A percentile compares a stretch with the other conserved stretches of the same genome.
Conservation (phyloP, 768 basidiomycete species). For the Nidula microcarpa region DNA sequence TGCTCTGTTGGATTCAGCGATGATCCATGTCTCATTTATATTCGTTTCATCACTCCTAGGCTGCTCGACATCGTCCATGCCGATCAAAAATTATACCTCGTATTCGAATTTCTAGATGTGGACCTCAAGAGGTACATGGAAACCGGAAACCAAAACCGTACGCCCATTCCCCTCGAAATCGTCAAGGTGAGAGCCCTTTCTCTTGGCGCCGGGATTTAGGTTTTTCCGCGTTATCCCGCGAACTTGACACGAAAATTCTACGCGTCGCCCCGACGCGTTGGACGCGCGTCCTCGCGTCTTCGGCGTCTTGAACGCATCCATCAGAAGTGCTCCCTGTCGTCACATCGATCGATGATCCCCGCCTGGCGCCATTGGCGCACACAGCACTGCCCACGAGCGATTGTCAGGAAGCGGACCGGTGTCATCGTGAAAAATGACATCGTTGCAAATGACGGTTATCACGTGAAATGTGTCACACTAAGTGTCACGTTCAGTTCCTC, state of each 20-base stretch:
- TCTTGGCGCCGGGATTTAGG: slow-evolving; percentile 5
- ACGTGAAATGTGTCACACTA: not conserved
- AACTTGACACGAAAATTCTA: slow-evolving; percentile 3
- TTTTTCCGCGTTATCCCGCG: not conserved
- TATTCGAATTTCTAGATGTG: slow-evolving; percentile 96
- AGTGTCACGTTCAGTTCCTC: not conserved
- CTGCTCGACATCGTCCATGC: slow-evolving; percentile 95
- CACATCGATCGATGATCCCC: too few species aligned
- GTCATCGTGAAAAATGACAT: not conserved
- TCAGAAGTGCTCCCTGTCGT: not conserved
- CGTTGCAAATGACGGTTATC: not conserved
- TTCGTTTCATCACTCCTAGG: slow-evolving; percentile 36
- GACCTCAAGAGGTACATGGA: slow-evolving; percentile 99
- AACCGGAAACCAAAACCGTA: slow-evolving; percentile 65
- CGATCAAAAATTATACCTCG: slow-evolving; percentile 95
- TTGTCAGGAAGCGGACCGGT: not conserved
- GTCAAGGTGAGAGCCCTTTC: slow-evolving; percentile 65
- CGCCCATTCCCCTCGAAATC: slow-evolving; percentile 68
- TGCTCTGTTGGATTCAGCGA: too few species aligned
- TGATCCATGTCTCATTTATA: too few species aligned
- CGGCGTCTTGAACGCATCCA: not conserved
- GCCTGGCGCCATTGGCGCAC: too few species aligned
- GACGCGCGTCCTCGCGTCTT: slow-evolving; percentile 9
- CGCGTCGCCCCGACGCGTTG: slow-evolving; percentile 20
- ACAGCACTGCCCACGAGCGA: too few species aligned